Percentiles rank a stretch among this genome's conserved stretches.
Evolutionary conservation across 2,329 filamentous ascomycete species (phyloP).

Genomic region (Knoxdaviesia proteae): DNA sequence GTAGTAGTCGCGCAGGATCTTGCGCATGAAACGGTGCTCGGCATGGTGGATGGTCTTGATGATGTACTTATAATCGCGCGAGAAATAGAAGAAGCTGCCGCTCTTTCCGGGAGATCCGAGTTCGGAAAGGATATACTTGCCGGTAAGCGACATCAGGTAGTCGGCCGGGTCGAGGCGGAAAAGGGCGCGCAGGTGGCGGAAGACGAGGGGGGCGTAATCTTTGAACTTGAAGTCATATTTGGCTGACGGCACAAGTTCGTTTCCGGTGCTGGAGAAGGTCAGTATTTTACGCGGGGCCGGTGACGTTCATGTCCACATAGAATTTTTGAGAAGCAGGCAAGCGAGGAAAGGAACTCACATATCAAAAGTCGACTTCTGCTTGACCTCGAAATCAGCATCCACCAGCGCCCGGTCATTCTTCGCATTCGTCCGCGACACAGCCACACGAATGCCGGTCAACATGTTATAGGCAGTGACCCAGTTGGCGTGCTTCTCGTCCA

Average conservation of each 20-base stretch:
- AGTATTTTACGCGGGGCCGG: conserved; percentile 10
- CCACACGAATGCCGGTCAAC: conserved; percentile 95
- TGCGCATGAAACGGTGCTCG: conserved; percentile 74
- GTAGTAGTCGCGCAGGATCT: conserved; percentile 81
- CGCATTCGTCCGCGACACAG: conserved; percentile 86
- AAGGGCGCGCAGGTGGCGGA: conserved; percentile 68
- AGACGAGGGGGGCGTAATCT: conserved; percentile 99
- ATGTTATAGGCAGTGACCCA: conserved; percentile 99
- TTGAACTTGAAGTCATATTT: conserved; percentile 99
- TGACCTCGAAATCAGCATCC: conserved; percentile 77
- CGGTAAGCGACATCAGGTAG: conserved; percentile 93
- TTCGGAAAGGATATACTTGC: conserved; percentile 96
- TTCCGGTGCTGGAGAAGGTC: conserved; percentile 49
- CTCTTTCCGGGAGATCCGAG: conserved; percentile 94
- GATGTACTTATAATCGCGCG: conserved; percentile 98
- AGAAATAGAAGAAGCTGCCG: conserved; percentile 99
- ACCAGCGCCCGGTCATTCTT: conserved; percentile 84
- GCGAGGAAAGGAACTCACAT: conserved; percentile 40
- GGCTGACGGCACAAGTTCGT: conserved; percentile 88
- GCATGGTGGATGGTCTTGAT: conserved; percentile 98
- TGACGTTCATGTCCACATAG: too few relatives aligned
- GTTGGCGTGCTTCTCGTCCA: conserved; percentile 91
- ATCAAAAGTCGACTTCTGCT: conserved; percentile 97
- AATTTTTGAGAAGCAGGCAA: neutral
- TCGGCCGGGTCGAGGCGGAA: conserved; percentile 92